Base-by-base conservation (phyloP, 495 filamentous ascomycete genomes). In the Aspergillus bridgeri region DNA sequence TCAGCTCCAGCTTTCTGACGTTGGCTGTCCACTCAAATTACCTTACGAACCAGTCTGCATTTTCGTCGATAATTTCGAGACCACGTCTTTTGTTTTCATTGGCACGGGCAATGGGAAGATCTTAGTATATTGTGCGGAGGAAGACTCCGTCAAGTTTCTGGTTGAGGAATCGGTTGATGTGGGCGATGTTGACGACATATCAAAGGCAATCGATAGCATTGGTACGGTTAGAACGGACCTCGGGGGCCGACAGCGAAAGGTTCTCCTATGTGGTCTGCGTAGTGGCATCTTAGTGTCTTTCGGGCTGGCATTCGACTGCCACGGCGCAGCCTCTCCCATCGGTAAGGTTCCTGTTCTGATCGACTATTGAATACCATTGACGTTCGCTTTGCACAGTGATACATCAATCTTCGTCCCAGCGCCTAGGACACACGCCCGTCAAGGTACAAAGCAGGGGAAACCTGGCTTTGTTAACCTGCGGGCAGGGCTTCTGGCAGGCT, bases 201-300 rank as follows among this genome's bases (percentile, higher is more conserved):
- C 69, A 13, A 69, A 59, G n/a, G 72, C 74, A 5, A 67, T 79
- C 46, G 74, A 78, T 46, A 75, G 72, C 15, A 57, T 79, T 56
- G 63, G 67, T 21, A 48, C 64, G 8, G 57, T 77, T 24, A 63
- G 60, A 7, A 48, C 44, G 5, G 50, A 9, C 33, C 33, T 13
- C 9, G 33, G 13, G 3, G 43, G 11, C 29, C 49, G 17, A 44
- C 59, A 24, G 60, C 51, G 5, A 7, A 55, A 62, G n/a, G 59
- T 65, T 54, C 43, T 79, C 9, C 68, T 78, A 7, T 79, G 76
- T 46, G 76, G 76, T 19, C 63, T 79, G 27, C 72, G 76, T 24
- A 73, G 76, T 59, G 76, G 76, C 22, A 70, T 70, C 22, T 65
- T 79, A 23, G 64, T 77, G n/a, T 59, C 70, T 15, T 71, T 77